These are phyloP conservation scores for Trametes polyzona DNA, from an alignment of 1,284 basidiomycete species.

Conservation along the genomic window DNA sequence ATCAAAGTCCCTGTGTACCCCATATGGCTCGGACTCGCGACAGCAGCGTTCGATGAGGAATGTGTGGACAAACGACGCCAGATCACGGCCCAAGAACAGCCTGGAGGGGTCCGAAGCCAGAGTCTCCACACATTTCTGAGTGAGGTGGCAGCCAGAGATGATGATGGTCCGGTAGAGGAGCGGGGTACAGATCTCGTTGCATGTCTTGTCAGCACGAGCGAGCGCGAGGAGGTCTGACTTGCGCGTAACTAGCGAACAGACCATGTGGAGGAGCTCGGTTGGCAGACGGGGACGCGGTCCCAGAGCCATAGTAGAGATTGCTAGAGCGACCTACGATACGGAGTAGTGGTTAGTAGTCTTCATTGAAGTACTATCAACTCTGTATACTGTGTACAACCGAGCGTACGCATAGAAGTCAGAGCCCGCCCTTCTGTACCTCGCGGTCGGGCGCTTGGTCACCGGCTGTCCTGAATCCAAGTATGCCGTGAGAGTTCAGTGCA, in stretches of 20 bases:
- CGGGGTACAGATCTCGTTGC: conserved; percentile 5
- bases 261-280: neutral
- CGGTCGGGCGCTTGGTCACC: too few species aligned
- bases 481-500: too few species aligned
- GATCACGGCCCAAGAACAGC: neutral
- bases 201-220: neutral
- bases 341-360: too few species aligned
- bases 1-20: neutral
- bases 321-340: too few species aligned
- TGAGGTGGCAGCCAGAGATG: neutral
- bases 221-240: neutral
- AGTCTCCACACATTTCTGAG: neutral
- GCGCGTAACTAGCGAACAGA: neutral
- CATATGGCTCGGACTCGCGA: neutral
- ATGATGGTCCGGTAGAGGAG: neutral
- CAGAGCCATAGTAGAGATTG: neutral
- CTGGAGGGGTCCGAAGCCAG: neutral
- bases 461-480: too few species aligned
- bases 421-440: too few species aligned
- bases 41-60: neutral
- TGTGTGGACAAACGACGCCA: neutral
- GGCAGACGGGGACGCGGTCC: neutral
- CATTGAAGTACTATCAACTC: too few species aligned
- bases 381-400: too few species aligned
- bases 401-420: too few species aligned